Base-by-base conservation (phyloP, 2,329 filamentous ascomycete species). In the Septoria petroselini region DNA sequence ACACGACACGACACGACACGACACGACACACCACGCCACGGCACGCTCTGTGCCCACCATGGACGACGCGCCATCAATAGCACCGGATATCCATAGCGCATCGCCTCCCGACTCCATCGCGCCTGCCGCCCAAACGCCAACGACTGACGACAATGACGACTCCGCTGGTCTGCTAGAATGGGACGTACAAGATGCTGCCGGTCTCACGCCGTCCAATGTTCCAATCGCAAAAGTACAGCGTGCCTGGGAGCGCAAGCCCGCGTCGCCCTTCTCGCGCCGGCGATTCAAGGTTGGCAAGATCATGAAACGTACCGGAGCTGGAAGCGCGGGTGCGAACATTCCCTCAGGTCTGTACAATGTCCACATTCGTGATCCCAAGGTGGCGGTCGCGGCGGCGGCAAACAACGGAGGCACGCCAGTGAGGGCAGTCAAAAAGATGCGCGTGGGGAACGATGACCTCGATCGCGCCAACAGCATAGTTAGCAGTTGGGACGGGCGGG, bases 171-270 rank as follows among this genome's bases (percentile, higher is more conserved):
- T 34, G 37, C 43, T 44, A 33, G 44, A 43, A 59, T 76, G 73
- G 73, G 57, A 69, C 58, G 62, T 70, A 45, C 59, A 66, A 55
- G 72, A 75, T 59, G 60, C 68, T 18, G 62, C 70, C 21, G 65
- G 66, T 50, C 66, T 76, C 50, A 65, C 68, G 33, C 71, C 73
- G 7, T 62, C 55, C 33, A 63, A 70, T 25, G 62, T 76, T 3
- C 66, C 71, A 12, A 55, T 75, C 21, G 59, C 69, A 11, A 71
- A 70, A 41, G 65, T 71, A 3, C 71, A 70, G 14, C 72, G 74
- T 39, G 75, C 67, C 39, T 78, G 74, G 74, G 75, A 78, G 48
- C 70, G 75, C 41, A 70, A 68, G 48, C 70, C 73, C 5, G 63
- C 72, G 50, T 68, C 68, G 9, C 72, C 72, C 9, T 66, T 68